These are phyloP conservation scores for Apiotrichum akiyoshidainum DNA, from an alignment of 1,284 basidiomycete genomes.

Conservation along the genomic window DNA sequence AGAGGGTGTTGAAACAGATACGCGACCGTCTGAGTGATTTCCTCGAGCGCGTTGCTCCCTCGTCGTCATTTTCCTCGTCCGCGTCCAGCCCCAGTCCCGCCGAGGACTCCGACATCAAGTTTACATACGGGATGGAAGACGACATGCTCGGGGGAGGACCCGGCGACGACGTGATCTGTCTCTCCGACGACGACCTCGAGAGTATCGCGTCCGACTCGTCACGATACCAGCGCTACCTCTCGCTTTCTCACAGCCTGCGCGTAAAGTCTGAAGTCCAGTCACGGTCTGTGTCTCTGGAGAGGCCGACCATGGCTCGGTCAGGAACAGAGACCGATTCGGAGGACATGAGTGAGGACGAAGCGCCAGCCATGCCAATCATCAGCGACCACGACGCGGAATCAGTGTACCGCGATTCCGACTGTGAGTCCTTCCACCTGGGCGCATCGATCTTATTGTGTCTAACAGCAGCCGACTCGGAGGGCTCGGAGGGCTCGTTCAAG, in stretches of 20 bases:
- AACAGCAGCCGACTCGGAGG: no score
- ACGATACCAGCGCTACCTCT: not conserved
- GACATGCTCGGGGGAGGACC: no score
- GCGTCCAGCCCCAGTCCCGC: not conserved
- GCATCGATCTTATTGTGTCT: no score
- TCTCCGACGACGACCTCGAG: not conserved
- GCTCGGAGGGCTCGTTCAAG: not conserved
- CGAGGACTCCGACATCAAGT: no score
- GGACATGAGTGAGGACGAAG: not conserved
- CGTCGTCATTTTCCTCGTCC: no score
- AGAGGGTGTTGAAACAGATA: not conserved
- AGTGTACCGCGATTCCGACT: no score
- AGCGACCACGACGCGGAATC: no score
- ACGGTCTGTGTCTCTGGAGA: not conserved
- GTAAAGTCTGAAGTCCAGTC: not conserved
- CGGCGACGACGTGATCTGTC: not conserved
- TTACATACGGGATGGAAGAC: no score
- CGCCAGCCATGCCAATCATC: no score
- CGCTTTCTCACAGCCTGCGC: not conserved
- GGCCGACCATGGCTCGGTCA: no score
- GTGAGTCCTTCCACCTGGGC: no score
- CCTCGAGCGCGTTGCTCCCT: not conserved
- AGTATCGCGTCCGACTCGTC: not conserved
- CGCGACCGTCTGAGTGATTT: not conserved
- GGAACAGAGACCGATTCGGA: not conserved